phyloP scores from a whole-genome alignment of 2,329 filamentous ascomycete genomes.

The Monilinia aucupariae region DNA sequence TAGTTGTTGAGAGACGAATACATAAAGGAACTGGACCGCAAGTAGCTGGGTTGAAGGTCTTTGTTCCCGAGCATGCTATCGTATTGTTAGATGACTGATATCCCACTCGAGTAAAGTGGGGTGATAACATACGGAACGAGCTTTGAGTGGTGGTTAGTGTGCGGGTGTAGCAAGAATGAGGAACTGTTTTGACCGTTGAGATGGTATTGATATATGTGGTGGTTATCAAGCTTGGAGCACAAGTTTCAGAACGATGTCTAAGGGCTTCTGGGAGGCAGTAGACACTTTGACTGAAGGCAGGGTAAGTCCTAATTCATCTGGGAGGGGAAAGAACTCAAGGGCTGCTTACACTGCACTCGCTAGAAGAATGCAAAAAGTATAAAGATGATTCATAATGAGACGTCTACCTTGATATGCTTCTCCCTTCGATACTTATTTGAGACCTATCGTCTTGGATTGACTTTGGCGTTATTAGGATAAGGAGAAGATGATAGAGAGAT shows the following conservation, averaged over 20 bases:
- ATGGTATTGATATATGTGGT: constrained; percentile 22
- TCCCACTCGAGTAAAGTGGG: neutral
- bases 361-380: neutral
- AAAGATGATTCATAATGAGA: constrained; percentile 10
- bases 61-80: constrained; percentile 14
- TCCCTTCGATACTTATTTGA: neutral
- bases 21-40: constrained; percentile 17
- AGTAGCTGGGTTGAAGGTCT: constrained; percentile 1
- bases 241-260: constrained; percentile 9
- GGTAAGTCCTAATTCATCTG: neutral
- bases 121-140: constrained; percentile 3
- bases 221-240: constrained; percentile 18
- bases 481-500: neutral
- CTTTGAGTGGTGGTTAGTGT: constrained; percentile 23
- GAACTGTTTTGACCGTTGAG: constrained; percentile 18
- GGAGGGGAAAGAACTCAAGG: neutral
- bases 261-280: constrained; percentile 7
- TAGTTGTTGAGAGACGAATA: constrained; percentile 28
- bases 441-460: neutral
- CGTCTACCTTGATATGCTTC: neutral
- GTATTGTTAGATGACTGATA: neutral
- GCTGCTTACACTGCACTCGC: constrained; percentile 4
- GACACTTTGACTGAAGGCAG: neutral
- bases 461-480: neutral
- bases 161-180: constrained; percentile 31